Evolutionary conservation across 768 basidiomycete genomes (phyloP).

Genomic region (Hydnomerulius pinastri): DNA sequence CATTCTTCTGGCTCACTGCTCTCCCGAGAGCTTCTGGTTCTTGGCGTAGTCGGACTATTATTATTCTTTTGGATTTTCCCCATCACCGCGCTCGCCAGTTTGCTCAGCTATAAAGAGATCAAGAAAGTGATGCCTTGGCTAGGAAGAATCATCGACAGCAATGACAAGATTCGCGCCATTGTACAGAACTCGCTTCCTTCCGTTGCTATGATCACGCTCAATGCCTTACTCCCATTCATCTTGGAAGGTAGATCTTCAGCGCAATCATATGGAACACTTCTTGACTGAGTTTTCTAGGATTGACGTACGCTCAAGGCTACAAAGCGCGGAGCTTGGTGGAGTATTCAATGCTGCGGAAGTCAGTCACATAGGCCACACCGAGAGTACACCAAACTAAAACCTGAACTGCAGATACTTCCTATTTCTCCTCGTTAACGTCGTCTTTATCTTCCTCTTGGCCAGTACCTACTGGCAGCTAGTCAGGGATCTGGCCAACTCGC

Average conservation of each 20-base stretch:
- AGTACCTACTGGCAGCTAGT: constrained; percentile 92
- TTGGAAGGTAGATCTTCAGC: constrained; percentile 67
- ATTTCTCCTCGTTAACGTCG: constrained; percentile 88
- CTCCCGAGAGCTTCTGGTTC: constrained; percentile 71
- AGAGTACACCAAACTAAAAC: constrained; percentile 9
- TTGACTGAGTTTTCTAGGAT: constrained; percentile 36
- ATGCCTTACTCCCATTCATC: constrained; percentile 85
- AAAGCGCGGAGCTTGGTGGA: constrained; percentile 92
- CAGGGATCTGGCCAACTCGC: constrained; percentile 89
- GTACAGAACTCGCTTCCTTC: constrained; percentile 95
- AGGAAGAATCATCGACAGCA: constrained; percentile 79
- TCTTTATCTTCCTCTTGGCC: constrained; percentile 92
- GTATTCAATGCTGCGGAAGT: constrained; percentile 92
- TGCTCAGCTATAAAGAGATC: constrained; percentile 93
- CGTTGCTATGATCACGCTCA: constrained; percentile 86
- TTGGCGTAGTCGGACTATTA: constrained; percentile 66
- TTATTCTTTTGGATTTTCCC: constrained; percentile 94
- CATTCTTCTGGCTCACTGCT: constrained; percentile 58
- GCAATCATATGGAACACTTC: not conserved
- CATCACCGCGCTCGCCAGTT: constrained; percentile 79
- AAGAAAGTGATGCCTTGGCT: constrained; percentile 89
- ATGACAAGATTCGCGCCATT: constrained; percentile 77
- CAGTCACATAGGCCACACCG: constrained; percentile 20
- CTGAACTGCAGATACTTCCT: constrained; percentile 74
- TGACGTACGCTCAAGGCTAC: constrained; percentile 91